Evolutionary conservation across 768 basidiomycete genomes (phyloP).

Genomic region (Lactifluus echinatus): DNA sequence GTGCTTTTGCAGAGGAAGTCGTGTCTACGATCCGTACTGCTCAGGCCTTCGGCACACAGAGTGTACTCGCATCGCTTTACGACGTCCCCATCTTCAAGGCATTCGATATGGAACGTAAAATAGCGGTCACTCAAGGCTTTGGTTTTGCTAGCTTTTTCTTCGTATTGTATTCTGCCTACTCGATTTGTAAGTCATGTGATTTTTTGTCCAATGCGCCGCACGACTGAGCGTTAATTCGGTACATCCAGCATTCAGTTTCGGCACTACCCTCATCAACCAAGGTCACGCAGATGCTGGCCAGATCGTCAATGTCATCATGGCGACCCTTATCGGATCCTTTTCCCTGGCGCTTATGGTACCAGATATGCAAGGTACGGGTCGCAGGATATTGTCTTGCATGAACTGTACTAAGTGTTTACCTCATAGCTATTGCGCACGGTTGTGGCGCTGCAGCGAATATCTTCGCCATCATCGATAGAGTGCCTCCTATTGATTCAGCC

Average conservation of each 20-base stretch:
- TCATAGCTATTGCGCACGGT: slow-evolving; percentile 62
- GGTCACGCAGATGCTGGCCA: slow-evolving; percentile 50
- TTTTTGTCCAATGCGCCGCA: background rate
- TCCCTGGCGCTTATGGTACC: slow-evolving; percentile 75
- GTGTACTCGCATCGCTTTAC: slow-evolving; percentile 51
- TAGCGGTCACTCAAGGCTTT: slow-evolving; percentile 46
- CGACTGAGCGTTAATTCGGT: background rate
- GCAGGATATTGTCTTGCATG: background rate
- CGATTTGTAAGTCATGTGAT: slow-evolving; percentile 38
- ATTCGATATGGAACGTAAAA: slow-evolving; percentile 40
- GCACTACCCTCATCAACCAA: slow-evolving; percentile 67
- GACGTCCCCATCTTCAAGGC: slow-evolving; percentile 48
- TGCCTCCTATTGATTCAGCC: slow-evolving; percentile 81
- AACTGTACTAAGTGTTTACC: background rate
- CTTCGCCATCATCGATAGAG: slow-evolving; percentile 79
- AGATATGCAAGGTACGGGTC: slow-evolving; percentile 32
- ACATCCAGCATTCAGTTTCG: slow-evolving; percentile 65
- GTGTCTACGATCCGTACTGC: slow-evolving; percentile 81
- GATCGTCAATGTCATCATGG: slow-evolving; percentile 72
- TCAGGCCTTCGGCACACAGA: slow-evolving; percentile 81
- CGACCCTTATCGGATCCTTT: slow-evolving; percentile 81
- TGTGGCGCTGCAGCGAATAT: slow-evolving; percentile 87
- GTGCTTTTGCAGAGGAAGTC: slow-evolving; percentile 81
- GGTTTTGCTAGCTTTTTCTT: slow-evolving; percentile 69
- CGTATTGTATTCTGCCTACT: slow-evolving; percentile 64